phyloP scores from a whole-genome alignment of 306 rosid species.

The Alnus glutinosa region DNA sequence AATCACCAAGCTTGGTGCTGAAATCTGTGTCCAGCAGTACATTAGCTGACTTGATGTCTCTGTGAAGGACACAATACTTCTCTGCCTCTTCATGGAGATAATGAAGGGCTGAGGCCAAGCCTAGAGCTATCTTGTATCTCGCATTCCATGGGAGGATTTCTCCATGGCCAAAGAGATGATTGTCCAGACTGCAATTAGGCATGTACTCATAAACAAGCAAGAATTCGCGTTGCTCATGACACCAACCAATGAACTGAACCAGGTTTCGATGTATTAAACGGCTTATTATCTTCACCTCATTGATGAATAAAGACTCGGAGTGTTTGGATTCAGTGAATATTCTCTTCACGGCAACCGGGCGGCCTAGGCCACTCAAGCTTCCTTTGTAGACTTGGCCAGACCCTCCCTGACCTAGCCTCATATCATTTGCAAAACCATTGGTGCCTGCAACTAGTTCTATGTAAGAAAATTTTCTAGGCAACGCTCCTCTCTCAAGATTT shows the following conservation, averaged over 20 bases:
- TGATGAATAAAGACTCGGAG: constrained; percentile 37
- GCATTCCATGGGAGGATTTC: constrained; percentile 35
- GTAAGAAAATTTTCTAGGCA: constrained; percentile 50
- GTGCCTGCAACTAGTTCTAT: constrained; percentile 46
- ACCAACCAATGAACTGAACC: constrained; percentile 66
- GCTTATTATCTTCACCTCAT: constrained; percentile 59
- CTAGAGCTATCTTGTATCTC: constrained; percentile 45
- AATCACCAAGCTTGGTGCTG: constrained; percentile 57
- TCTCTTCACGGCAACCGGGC: constrained; percentile 52
- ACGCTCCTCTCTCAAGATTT: constrained; percentile 40
- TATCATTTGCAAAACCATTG: constrained; percentile 39
- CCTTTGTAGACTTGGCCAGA: constrained; percentile 62
- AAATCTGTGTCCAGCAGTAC: constrained; percentile 53
- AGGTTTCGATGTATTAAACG: constrained; percentile 50
- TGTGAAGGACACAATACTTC: constrained; percentile 48
- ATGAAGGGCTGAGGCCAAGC: constrained; percentile 46
- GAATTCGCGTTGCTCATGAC: constrained; percentile 46
- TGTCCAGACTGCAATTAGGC: constrained; percentile 59
- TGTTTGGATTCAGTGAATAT: constrained; percentile 42
- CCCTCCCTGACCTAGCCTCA: constrained; percentile 58
- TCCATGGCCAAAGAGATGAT: constrained; percentile 44
- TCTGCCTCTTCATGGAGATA: constrained; percentile 66
- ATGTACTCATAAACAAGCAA: constrained; percentile 48
- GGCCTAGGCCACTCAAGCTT: constrained; percentile 25
- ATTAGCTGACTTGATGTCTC: constrained; percentile 62